Evolutionary conservation across 2,329 filamentous ascomycete species (phyloP), one percentile per base, ranked within the genome.

Genomic region (Cadophora gregata): DNA sequence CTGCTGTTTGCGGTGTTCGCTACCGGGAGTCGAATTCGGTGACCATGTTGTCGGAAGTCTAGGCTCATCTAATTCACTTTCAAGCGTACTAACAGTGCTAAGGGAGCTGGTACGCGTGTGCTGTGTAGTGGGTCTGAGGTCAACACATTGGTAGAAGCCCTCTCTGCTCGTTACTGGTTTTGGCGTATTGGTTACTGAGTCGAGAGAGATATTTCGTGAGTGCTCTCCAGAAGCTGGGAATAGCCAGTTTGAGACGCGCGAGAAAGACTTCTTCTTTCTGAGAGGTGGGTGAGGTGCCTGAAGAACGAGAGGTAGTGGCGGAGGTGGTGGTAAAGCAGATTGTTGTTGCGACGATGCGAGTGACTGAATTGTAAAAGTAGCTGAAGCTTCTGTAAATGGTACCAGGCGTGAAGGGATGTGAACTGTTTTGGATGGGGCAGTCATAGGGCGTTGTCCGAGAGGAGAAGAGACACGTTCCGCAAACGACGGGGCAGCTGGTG

Each of bases 261-360:
- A 87, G 74, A 90, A 89, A 0, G 87, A 88, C 74, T 89, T 90
- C 81, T 89, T 90, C 80, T 89, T 89, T 66, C 87, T 81, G 68
- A 89, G 75, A 1, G 86, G 85, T 8, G 86, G 86, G n/a, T 62
- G 67, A 16, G 68, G 62, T 38, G 68, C 38, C 64, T 88, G 80
- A 19, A 87, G 83, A 27, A 88, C 80, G 0, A 86, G 86, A 4
- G 88, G 78, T 1, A 87, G 86, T 0, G 86, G 86, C 2, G 85
- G 84, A 0, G 84, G 80, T 31, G 71, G 69, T 21, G 67, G 67
- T 50, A 70, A 66, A 29, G 60, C 56, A 16, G 53, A 70, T 63
- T 71, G 63, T 33, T 47, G 66, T 36, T 47, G 55, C 59, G 68
- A 65, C 10, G 67, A 65, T 31, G 69, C 63, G 29, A 59, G 63